phyloP scores from a whole-genome alignment of 345 rosid species.

The Murraya paniculata region DNA sequence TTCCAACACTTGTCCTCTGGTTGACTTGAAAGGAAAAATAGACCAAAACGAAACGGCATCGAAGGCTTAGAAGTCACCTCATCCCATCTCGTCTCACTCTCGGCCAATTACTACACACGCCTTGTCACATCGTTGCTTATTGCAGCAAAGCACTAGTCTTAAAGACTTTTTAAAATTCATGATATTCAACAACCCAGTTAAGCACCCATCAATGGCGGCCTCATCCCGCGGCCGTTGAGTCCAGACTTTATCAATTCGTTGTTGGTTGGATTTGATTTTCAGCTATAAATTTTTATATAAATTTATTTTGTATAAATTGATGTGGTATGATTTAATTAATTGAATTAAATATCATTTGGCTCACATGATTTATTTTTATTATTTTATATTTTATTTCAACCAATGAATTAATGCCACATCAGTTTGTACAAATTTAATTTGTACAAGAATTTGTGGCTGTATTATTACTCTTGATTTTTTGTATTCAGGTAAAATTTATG shows the following conservation, averaged over 20 bases:
- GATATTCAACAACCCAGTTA: neutral
- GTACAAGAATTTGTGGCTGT: no score
- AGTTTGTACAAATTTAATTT: no score
- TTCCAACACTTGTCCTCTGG: neutral
- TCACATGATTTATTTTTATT: no score
- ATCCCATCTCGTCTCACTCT: neutral
- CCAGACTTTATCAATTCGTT: neutral
- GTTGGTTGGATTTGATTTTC: neutral
- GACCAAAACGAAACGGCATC: neutral
- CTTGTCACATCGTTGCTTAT: neutral
- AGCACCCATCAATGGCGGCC: neutral
- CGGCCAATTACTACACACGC: neutral
- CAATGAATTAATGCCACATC: no score
- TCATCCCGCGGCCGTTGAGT: slow-evolving; percentile 3
- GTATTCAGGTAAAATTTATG: neutral
- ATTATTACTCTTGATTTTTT: slow-evolving; percentile 3
- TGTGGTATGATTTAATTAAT: no score
- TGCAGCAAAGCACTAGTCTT: neutral
- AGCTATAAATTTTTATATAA: no score
- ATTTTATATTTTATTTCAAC: no score
- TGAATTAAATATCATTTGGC: no score
- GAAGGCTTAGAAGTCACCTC: slow-evolving; percentile 14
- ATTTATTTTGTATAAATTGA: no score
- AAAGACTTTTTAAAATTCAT: neutral
- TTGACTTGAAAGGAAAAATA: slow-evolving; percentile 9